phyloP scores from a whole-genome alignment of 495 filamentous ascomycete genomes.

The Aspergillus kassunensis region DNA sequence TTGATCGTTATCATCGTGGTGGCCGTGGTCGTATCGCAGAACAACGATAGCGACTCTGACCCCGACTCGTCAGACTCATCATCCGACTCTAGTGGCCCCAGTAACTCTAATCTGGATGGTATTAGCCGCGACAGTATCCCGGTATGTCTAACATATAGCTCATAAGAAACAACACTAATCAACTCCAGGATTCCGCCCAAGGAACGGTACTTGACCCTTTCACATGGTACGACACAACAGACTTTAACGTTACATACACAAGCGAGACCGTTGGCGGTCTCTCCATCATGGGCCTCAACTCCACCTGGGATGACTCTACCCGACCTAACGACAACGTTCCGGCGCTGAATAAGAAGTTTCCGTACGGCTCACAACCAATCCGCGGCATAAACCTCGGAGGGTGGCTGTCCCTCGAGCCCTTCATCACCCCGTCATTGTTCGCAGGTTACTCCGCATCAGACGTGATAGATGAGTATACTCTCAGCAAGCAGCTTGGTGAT shows the following conservation, averaged over 20 bases:
- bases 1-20: constrained; percentile 71
- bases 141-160: constrained; percentile 17
- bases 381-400: constrained; percentile 92
- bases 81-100: background rate
- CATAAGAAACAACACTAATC: background rate
- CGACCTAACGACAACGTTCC: constrained; percentile 76
- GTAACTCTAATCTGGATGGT: constrained; percentile 53
- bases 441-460: constrained; percentile 53
- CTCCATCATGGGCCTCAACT: constrained; percentile 83
- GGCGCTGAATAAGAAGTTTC: constrained; percentile 60
- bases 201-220: constrained; percentile 86
- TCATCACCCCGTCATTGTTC: constrained; percentile 92
- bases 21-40: constrained; percentile 67
- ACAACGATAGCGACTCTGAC: constrained; percentile 37
- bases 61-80: constrained; percentile 12
- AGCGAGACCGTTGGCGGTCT: constrained; percentile 78
- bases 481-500: constrained; percentile 65
- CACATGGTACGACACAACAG: constrained; percentile 85
- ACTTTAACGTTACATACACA: constrained; percentile 95
- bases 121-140: constrained; percentile 64
- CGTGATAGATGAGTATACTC: constrained; percentile 86
- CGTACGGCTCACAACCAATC: constrained; percentile 76
- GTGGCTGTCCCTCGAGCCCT: constrained; percentile 92
- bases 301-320: constrained; percentile 79
- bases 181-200: constrained; percentile 47